Percentiles rank a stretch among this genome's conserved stretches.
Evolutionary conservation across 2,329 filamentous ascomycete species (phyloP).

Genomic region (Neocucurbitaria cava): DNA sequence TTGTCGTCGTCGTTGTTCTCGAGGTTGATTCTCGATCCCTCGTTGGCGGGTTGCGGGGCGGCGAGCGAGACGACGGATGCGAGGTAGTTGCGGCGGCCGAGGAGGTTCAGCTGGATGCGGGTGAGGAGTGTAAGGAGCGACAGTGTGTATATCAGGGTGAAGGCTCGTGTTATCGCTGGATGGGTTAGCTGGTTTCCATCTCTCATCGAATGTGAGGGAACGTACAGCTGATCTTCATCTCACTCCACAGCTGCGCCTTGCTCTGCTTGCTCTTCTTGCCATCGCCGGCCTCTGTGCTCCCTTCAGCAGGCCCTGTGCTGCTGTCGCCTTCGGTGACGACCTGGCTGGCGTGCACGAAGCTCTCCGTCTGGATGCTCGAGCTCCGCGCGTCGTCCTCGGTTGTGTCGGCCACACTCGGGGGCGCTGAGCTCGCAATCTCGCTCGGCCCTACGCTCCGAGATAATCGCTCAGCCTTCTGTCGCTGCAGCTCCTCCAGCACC

Average conservation of each 20-base stretch:
- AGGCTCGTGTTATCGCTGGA: slow-evolving; percentile 84
- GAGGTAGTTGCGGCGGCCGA: slow-evolving; percentile 92
- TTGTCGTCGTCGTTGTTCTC: slow-evolving; percentile 94
- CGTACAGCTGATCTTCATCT: slow-evolving; percentile 93
- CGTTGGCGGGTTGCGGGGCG: slow-evolving; percentile 67
- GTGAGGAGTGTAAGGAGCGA: slow-evolving; percentile 90
- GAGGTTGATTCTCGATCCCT: slow-evolving; percentile 79
- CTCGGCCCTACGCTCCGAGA: slow-evolving; percentile 64
- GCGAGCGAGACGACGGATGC: slow-evolving; percentile 94
- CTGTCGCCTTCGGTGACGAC: slow-evolving; percentile 60
- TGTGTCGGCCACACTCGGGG: slow-evolving; percentile 68
- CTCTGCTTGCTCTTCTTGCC: slow-evolving; percentile 70
- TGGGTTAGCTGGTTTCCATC: slow-evolving; percentile 24
- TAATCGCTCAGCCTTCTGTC: slow-evolving; percentile 81
- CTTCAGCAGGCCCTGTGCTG: slow-evolving; percentile 43
- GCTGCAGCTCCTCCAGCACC: slow-evolving; percentile 91
- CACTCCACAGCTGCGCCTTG: slow-evolving; percentile 95
- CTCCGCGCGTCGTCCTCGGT: slow-evolving; percentile 82
- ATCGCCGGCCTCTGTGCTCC: slow-evolving; percentile 50
- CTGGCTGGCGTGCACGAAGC: slow-evolving; percentile 84
- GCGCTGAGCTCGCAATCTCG: slow-evolving; percentile 64
- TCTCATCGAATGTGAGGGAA: slow-evolving; percentile 20
- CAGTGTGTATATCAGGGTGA: slow-evolving; percentile 91
- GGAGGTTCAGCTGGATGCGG: slow-evolving; percentile 92
- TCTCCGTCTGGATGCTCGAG: slow-evolving; percentile 78